Evolutionary conservation across 768 basidiomycete genomes (phyloP).

Genomic region (Termitomyces titanicus): DNA sequence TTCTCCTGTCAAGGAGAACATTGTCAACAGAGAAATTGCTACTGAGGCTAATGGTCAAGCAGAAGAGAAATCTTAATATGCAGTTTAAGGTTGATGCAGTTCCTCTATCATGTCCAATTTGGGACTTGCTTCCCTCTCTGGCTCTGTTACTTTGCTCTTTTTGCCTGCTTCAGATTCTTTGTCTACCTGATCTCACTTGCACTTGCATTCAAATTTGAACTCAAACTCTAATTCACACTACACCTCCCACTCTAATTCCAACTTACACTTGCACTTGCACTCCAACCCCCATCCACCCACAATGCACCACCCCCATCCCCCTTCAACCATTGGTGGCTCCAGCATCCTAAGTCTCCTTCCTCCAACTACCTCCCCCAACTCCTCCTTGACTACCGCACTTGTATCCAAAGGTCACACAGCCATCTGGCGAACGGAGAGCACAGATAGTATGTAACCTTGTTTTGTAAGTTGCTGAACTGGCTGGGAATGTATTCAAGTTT

Average conservation of each 20-base stretch:
- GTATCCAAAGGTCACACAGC: conserved; percentile 30
- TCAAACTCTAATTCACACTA: background rate
- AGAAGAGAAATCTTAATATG: conserved; percentile 66
- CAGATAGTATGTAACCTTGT: conserved; percentile 86
- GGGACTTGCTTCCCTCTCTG: conserved; percentile 23
- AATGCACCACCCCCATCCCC: conserved; percentile 4
- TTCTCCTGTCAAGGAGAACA: conserved; percentile 52
- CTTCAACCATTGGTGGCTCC: conserved; percentile 17
- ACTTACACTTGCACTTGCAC: too few relatives aligned
- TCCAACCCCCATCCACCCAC: background rate
- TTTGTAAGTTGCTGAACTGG: conserved; percentile 72
- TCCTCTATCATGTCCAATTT: conserved; percentile 23
- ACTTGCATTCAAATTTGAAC: background rate
- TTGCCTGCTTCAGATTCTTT: conserved; percentile 26
- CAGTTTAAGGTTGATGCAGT: conserved; percentile 65
- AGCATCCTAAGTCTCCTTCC: conserved; percentile 17
- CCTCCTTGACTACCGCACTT: background rate
- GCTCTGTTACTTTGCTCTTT: conserved; percentile 25
- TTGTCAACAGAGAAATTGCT: conserved; percentile 36
- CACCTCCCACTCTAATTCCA: conserved; percentile 5
- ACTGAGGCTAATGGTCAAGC: conserved; percentile 38
- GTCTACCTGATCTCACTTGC: background rate
- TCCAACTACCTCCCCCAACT: conserved; percentile 3
- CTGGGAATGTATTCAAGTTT: conserved; percentile 88
- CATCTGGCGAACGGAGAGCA: conserved; percentile 78